phyloP scores from a whole-genome alignment of 441 rosid genomes.

The Dalechampia spathulata region DNA sequence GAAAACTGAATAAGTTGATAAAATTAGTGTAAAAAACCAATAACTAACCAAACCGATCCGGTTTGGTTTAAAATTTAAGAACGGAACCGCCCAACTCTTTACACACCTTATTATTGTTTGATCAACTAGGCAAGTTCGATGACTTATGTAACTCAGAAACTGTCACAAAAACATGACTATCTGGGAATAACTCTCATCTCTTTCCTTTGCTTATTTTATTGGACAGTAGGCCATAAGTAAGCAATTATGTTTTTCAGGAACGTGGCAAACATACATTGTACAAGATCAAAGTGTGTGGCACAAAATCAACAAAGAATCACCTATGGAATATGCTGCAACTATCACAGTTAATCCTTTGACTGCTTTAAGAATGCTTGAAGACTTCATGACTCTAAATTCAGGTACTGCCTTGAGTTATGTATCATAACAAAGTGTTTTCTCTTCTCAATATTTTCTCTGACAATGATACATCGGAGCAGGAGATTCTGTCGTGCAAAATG shows the following conservation, averaged over 20 bases:
- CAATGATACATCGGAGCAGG: slow-evolving; percentile 35
- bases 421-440: neutral
- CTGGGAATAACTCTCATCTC: neutral
- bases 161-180: neutral
- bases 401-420: slow-evolving; percentile 30
- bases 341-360: slow-evolving; percentile 86
- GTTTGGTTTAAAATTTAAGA: no score
- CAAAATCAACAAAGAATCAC: slow-evolving; percentile 58
- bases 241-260: slow-evolving; percentile 35
- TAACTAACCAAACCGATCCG: no score
- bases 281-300: slow-evolving; percentile 85
- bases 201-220: neutral
- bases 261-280: slow-evolving; percentile 83
- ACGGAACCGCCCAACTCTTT: no score
- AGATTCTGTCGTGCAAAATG: slow-evolving; percentile 83
- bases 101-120: no score
- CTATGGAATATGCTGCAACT: slow-evolving; percentile 89
- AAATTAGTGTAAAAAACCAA: no score
- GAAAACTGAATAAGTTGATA: no score
- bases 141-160: neutral
- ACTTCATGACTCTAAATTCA: slow-evolving; percentile 51
- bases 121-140: neutral
- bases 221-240: slow-evolving; percentile 4
- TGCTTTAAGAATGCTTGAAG: slow-evolving; percentile 91
- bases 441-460: slow-evolving; percentile 12